Conservation (phyloP, 495 filamentous ascomycete genomes). For the Xylaria palmicola region DNA sequence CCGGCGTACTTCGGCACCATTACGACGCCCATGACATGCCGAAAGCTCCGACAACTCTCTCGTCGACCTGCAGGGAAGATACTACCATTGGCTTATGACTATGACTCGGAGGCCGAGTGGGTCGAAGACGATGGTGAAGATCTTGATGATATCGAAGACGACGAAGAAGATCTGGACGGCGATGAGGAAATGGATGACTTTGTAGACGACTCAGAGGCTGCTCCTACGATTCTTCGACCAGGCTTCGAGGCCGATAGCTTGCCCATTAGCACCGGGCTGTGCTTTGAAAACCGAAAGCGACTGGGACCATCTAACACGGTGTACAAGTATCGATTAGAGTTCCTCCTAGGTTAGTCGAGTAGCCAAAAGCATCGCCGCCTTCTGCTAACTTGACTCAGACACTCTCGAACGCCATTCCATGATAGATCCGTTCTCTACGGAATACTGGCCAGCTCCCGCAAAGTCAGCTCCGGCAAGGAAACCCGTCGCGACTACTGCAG, state of each 20-base stretch:
- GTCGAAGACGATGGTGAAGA: conserved; percentile 79
- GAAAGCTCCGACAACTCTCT: conserved; percentile 55
- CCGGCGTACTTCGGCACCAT: conserved; percentile 89
- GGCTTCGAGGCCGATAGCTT: conserved; percentile 63
- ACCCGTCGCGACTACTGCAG: background rate
- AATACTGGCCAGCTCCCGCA: conserved; percentile 78
- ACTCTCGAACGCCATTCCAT: conserved; percentile 40
- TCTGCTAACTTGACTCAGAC: conserved; percentile 29
- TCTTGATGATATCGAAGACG: conserved; percentile 74
- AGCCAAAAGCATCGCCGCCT: background rate
- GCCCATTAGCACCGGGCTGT: conserved; percentile 73
- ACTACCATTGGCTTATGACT: conserved; percentile 81
- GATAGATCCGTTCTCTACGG: conserved; percentile 82
- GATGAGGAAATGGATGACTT: conserved; percentile 74
- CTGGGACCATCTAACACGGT: conserved; percentile 42
- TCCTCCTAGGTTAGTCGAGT: conserved; percentile 61
- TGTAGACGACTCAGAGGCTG: conserved; percentile 65
- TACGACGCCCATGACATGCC: conserved; percentile 48
- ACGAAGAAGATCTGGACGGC: conserved; percentile 63
- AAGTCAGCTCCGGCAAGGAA: conserved; percentile 39
- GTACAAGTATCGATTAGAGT: conserved; percentile 65
- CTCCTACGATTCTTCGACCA: conserved; percentile 34
- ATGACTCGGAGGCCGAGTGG: conserved; percentile 97
- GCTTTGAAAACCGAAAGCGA: conserved; percentile 66
- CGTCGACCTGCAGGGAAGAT: conserved; percentile 68